Conservation (phyloP, 192 early-diverging fungal genomes). For the Spinellus fusiger region DNA sequence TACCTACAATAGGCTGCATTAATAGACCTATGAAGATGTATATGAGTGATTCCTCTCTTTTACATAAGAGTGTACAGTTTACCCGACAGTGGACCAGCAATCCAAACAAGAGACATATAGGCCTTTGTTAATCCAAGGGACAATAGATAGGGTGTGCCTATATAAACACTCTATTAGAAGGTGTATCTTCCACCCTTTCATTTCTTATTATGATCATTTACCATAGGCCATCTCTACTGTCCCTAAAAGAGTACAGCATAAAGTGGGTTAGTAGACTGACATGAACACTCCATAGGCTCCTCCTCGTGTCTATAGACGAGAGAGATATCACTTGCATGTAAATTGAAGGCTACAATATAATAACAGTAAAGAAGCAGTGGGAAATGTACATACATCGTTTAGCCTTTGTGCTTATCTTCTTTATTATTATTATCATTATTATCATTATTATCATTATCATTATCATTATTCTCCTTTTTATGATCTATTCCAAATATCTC, state of each 20-base stretch:
- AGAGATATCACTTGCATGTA: constrained; percentile 46
- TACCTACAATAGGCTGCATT: constrained; percentile 81
- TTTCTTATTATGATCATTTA: constrained; percentile 2
- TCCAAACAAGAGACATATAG: constrained; percentile 87
- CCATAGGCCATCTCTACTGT: constrained; percentile 70
- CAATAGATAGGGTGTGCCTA: constrained; percentile 80
- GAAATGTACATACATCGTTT: not conserved
- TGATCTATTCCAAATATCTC: too few relatives aligned
- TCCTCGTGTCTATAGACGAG: not conserved
- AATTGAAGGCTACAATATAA: constrained; percentile 45
- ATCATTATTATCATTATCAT: not conserved
- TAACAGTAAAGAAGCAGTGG: not conserved
- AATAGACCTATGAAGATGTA: constrained; percentile 44
- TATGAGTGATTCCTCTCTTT: not conserved
- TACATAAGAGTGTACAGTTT: not conserved
- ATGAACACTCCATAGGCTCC: not conserved
- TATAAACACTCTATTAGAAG: not conserved
- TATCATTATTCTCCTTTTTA: too few relatives aligned
- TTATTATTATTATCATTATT: not conserved
- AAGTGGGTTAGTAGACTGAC: not conserved
- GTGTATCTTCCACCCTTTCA: not conserved
- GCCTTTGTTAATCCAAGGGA: constrained; percentile 77
- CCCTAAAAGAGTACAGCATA: constrained; percentile 38
- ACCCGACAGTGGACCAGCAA: constrained; percentile 85
- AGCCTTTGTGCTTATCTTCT: not conserved